Base-by-base conservation (phyloP, 2,329 filamentous ascomycete species). In the Neurospora sp. region DNA sequence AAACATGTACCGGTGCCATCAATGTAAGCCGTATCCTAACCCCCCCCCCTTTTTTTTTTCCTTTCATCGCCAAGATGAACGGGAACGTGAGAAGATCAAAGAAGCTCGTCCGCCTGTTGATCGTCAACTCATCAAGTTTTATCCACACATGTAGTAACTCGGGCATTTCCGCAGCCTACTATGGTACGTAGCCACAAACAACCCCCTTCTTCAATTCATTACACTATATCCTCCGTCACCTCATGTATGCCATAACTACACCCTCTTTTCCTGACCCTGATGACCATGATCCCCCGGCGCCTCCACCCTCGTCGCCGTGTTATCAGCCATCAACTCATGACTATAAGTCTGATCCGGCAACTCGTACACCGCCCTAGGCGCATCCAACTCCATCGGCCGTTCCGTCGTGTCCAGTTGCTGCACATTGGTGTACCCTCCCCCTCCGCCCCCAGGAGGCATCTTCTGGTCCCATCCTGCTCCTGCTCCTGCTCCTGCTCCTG, bases 311-410 rank as follows among this genome's bases (percentile, higher is more conserved):
- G 23, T n/a, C 28, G 28, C 23, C 52, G 52, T 36, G 52, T 39
- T 36, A 23, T 80, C 78, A 0, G 77, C 79, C 71, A 79, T 75
- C 70, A 82, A 74, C 72, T 82, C 80, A 62, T 78, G 75, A 0
- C 76, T 76, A 43, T 74, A 75, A 6, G 71, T 66, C 72, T 79
- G 76, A 1, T 74, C 76, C 0, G 79, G 74, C 69, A 81, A 72
- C 72, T 81, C 79, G 68, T 78, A 78, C 17, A 77, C 69, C 11
- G 73, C 70, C 68, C 69, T 66, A n/a, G 74, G 73, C 5, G 66
- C 71, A 4, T 72, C 70, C 69, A 79, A 67, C 70, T 79, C 78
- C 19, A 74, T 75, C 33, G 77, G 75, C 37, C 72, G 37, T 1
- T 67, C 67, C 19, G 67, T 57, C n/a, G 71, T 39, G 43, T 76